Evolutionary conservation across 2,329 filamentous ascomycete genomes (phyloP), one percentile per base, ranked within the genome.

Genomic region (Niveomyces coronatus): DNA sequence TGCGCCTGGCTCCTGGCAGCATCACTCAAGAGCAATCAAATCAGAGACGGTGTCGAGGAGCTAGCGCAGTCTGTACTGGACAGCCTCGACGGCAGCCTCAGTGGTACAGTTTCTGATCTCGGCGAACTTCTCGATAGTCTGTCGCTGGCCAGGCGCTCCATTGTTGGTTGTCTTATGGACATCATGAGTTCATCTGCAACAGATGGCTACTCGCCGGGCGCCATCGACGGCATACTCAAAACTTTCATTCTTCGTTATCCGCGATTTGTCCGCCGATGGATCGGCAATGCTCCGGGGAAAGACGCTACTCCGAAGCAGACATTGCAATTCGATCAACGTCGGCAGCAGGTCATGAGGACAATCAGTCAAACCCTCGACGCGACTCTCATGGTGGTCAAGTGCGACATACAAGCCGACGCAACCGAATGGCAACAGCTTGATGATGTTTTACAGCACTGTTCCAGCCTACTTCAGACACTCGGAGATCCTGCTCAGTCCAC

Each of bases 341-440:
- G 71, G 24, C 67, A 72, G 39, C 49, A 68, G 2, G 51, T 78
- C 20, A 57, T 64, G 20, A 69, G 71, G 45, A 66, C 67, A 3
- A 64, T 74, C n/a, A 62, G 65, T 3, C 66, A 71, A 40, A 64
- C 74, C 1, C 62, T 82, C n/a, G 76, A 82, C 41, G 76, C 74
- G 4, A 65, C 73, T 5, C 53, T 81, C 20, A 68, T 74, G 51
- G 62, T 77, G 6, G 54, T 70, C 22, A 81, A 76, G 46, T 53
- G 59, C 0, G 61, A 69, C 15, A 57, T 79, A 4, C 67, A 71
- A 27, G 58, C 66, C 16, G 58, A 57, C 6, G 56, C 57, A 10
- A 55, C 70, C 15, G 51, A 60, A 2, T 81, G 75, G 74, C 68
- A 74, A 26, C 49, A 61, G 8, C 58, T 75, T 44, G 76, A 81